phyloP scores from a whole-genome alignment of 2,329 filamentous ascomycete species.

The Penicillium hesseltinei region DNA sequence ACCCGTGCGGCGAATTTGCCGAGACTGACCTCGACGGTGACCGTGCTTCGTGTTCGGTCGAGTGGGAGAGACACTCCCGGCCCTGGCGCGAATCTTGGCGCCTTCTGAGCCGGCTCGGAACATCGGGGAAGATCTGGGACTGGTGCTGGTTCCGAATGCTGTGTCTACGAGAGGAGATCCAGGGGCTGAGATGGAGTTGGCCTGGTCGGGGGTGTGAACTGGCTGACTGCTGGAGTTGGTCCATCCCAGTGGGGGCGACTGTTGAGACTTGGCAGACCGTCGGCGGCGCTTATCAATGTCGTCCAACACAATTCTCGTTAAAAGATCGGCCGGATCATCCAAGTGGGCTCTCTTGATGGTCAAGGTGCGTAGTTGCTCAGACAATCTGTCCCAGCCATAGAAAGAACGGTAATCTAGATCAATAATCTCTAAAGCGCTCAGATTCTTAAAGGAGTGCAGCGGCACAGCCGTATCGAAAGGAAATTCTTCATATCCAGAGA shows the following conservation, averaged over 20 bases:
- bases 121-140: conserved; percentile 48
- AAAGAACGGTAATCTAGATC: conserved; percentile 97
- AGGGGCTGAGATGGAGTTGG: conserved; percentile 64
- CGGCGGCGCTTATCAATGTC: conserved; percentile 91
- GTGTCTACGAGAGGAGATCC: conserved; percentile 58
- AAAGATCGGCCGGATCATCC: conserved; percentile 84
- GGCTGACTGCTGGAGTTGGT: conserved; percentile 58
- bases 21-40: conserved; percentile 60
- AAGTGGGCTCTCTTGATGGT: conserved; percentile 83
- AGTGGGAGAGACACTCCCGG: conserved; percentile 78
- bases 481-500: conserved; percentile 93
- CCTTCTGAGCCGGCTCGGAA: conserved; percentile 59
- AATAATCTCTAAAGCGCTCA: conserved; percentile 88
- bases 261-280: conserved; percentile 80
- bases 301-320: conserved; percentile 91
- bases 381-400: conserved; percentile 91
- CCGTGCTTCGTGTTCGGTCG: conserved; percentile 73
- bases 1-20: conserved; percentile 79
- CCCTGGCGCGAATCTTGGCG: conserved; percentile 40
- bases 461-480: conserved; percentile 97
- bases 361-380: conserved; percentile 86
- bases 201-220: conserved; percentile 63
- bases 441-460: conserved; percentile 94
- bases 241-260: conserved; percentile 74
- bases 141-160: conserved; percentile 49